Evolutionary conservation across 129 eudicot genomes (phyloP).

Genomic region (Sambucus nigra): DNA sequence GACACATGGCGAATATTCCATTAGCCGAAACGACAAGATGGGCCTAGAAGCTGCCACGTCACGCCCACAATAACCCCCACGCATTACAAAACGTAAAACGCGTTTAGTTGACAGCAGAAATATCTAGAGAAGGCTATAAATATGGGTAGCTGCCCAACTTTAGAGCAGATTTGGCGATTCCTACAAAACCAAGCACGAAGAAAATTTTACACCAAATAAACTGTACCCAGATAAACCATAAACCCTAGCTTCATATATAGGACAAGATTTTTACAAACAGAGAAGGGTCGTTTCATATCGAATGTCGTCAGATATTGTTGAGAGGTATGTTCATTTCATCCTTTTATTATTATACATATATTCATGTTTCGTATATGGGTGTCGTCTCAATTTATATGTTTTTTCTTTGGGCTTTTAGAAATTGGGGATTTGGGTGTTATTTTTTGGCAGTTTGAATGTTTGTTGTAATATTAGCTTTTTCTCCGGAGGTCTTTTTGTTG

Average conservation of each 20-base stretch:
- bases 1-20: constrained; percentile 12
- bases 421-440: background rate
- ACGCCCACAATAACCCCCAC: background rate
- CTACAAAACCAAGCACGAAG: background rate
- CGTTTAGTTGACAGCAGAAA: constrained; percentile 5
- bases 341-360: background rate
- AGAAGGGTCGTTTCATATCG: background rate
- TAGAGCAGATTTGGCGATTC: background rate
- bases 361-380: too few relatives aligned
- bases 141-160: constrained; percentile 4
- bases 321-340: background rate
- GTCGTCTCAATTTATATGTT: background rate
- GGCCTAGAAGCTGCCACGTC: constrained; percentile 14
- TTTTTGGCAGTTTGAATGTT: background rate
- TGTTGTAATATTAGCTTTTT: background rate
- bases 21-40: background rate
- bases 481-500: too few relatives aligned
- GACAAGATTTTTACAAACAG: background rate
- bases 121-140: constrained; percentile 40
- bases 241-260: background rate
- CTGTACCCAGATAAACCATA: background rate
- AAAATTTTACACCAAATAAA: too few relatives aligned
- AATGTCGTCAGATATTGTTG: background rate
- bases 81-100: constrained; percentile 1
- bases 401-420: background rate